Evolutionary conservation across 441 rosid species (phyloP).

Genomic region (Mallotus repandus): DNA sequence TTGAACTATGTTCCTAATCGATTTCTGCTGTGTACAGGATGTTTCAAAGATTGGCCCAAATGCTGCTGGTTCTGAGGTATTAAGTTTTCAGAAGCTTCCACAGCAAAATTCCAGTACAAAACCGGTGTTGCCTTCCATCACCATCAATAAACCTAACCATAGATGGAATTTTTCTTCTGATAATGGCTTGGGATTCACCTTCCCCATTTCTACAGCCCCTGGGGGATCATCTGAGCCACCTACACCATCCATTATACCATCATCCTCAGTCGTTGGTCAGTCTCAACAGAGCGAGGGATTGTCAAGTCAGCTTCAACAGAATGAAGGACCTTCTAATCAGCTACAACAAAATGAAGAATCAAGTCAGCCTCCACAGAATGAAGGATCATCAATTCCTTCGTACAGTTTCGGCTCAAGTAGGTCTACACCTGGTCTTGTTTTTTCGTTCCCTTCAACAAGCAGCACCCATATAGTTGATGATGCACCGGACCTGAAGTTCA

Average conservation of each 20-base stretch:
- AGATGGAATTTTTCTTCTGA: conserved; percentile 54
- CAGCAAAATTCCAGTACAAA: conserved; percentile 48
- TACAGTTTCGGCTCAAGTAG: conserved; percentile 52
- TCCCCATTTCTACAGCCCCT: conserved; percentile 59
- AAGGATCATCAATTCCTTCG: conserved; percentile 46
- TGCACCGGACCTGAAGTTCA: conserved; percentile 51
- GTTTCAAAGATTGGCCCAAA: conserved; percentile 29
- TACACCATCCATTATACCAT: conserved; percentile 72
- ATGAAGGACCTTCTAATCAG: conserved; percentile 41
- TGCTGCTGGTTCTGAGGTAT: conserved; percentile 30
- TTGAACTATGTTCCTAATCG: conserved; percentile 19
- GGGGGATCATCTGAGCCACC: conserved; percentile 69
- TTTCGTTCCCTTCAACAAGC: conserved; percentile 72
- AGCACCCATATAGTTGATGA: conserved; percentile 32
- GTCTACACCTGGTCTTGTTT: conserved; percentile 45
- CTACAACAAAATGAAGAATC: background rate
- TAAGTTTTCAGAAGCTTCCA: conserved; percentile 44
- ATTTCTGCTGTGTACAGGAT: conserved; percentile 35
- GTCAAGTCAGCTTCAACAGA: conserved; percentile 36
- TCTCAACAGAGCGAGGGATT: conserved; percentile 37
- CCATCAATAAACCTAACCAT: conserved; percentile 49
- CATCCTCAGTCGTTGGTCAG: conserved; percentile 31
- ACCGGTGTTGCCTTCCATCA: conserved; percentile 56
- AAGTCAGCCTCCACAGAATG: conserved; percentile 30
- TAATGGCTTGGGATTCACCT: conserved; percentile 54